Conservation (phyloP, 495 filamentous ascomycete genomes). For the Saxispiralis lemnorum region DNA sequence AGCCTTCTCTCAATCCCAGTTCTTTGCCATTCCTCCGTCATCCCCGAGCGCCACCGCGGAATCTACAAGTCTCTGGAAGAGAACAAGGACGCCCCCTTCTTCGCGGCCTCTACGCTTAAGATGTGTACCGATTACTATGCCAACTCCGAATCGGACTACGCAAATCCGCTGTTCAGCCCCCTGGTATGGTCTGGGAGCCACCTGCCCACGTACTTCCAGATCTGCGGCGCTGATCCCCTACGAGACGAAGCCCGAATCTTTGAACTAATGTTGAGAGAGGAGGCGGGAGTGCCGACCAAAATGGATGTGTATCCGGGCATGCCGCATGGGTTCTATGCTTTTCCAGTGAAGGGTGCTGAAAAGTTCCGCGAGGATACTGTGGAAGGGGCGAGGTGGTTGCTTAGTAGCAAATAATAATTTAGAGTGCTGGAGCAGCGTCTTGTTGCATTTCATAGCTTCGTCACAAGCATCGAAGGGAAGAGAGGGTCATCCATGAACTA, state of each 20-base stretch:
- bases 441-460: no score
- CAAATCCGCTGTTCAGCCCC: constrained; percentile 7
- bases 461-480: no score
- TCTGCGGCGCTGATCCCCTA: constrained; percentile 24
- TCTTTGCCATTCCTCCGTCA: constrained; percentile 3
- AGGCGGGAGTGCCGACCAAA: constrained; percentile 24
- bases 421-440: no score
- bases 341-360: constrained; percentile 11
- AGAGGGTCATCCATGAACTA: no score
- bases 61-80: constrained; percentile 26
- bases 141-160: constrained; percentile 3
- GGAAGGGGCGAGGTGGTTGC: constrained; percentile 16
- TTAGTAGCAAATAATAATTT: constrained; percentile 6
- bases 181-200: constrained; percentile 11
- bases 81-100: constrained; percentile 21
- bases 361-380: constrained; percentile 17
- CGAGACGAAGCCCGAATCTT: constrained; percentile 23
- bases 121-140: constrained; percentile 10
- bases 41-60: constrained; percentile 20
- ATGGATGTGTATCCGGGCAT: constrained; percentile 28
- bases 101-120: constrained; percentile 9
- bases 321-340: constrained; percentile 26
- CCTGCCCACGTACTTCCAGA: constrained; percentile 27
- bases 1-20: constrained; percentile 28
- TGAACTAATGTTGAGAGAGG: constrained; percentile 17